Base-by-base conservation (phyloP, 2,329 filamentous ascomycete genomes). In the Cladorrhinum sp. region DNA sequence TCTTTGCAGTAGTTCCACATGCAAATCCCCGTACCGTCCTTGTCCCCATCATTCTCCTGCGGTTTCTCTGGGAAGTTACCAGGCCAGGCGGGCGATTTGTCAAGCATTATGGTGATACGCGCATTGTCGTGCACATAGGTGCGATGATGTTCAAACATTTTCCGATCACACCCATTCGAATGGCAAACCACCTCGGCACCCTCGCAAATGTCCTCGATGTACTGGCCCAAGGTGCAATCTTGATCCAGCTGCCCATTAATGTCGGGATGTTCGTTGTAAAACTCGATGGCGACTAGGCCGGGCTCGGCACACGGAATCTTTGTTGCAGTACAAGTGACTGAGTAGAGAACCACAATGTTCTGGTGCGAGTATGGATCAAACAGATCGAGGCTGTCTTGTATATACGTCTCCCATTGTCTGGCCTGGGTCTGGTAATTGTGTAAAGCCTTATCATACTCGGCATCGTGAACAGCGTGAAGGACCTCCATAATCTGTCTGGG, bases 1-100 rank as follows among this genome's bases (percentile, higher is more conserved):
- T 91, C 82, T 69, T 96, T 95, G 78, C 95, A 99, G 68, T 89
- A 92, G 66, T 92, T 98, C 96, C 96, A 99, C 92, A 99, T 97
- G 60, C 93, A 84, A 59, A 99, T 96, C 2, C 88, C 90, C 49
- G 67, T 69, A 10, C 64, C 67, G 21, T 68, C 66, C 24, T 65
- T 64, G 51, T 66, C 65, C 26, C 60, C 62, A 9, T 79, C 77
- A 48, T 75, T 72, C 85, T 74, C 68, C 18, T 63, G 64, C 82
- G 62, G 84, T 82, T 63, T 90, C 77, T 66, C 88, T 86, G 36
- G 85, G 82, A 50, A 87, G 81, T 66, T 66, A 21, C 66, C 66
- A 64, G 87, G 87, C 28, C 74, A 68, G 2, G 73, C 69, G 2
- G 74, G 70, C 2, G 77, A 74, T 30, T 86, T 88, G 71, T 96